Percentiles rank a stretch among this genome's conserved stretches.
Conservation (phyloP, 176 grass and related monocot species). For the Rhynchospora tenuis region DNA sequence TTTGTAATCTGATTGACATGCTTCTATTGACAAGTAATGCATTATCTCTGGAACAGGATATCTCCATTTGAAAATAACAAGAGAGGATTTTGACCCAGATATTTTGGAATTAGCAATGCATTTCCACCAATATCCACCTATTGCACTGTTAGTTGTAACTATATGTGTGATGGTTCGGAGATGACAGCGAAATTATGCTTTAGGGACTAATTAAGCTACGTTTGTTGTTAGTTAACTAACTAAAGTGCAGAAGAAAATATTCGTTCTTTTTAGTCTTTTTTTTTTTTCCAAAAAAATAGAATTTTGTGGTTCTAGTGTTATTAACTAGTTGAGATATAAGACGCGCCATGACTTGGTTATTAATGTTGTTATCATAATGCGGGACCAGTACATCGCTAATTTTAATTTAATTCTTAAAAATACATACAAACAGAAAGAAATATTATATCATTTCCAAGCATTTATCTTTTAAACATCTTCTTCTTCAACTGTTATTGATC, state of each 20-base stretch:
- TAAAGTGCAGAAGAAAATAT: not conserved
- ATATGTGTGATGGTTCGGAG: constrained; percentile 12
- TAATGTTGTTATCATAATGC: not conserved
- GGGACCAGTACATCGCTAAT: too few relatives aligned
- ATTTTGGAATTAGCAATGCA: not conserved
- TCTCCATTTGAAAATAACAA: not conserved
- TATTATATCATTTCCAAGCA: too few relatives aligned
- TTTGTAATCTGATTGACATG: not conserved
- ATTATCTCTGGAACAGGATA: not conserved
- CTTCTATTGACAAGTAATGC: not conserved
- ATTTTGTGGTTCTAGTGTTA: not conserved
- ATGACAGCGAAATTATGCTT: constrained; percentile 24
- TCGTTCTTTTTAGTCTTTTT: not conserved
- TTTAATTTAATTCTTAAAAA: too few relatives aligned
- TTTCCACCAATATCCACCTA: constrained; percentile 17
- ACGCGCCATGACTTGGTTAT: not conserved
- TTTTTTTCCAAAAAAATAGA: not conserved
- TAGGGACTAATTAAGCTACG: not conserved
- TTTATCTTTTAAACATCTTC: too few relatives aligned
- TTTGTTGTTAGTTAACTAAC: constrained; percentile 15
- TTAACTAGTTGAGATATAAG: not conserved
- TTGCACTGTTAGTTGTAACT: constrained; percentile 58
- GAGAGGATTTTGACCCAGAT: not conserved
- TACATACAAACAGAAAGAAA: not conserved
- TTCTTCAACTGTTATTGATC: too few relatives aligned